These are phyloP conservation scores for Podaxis carcinomalis DNA, from an alignment of 768 basidiomycete genomes.

Conservation along the genomic window DNA sequence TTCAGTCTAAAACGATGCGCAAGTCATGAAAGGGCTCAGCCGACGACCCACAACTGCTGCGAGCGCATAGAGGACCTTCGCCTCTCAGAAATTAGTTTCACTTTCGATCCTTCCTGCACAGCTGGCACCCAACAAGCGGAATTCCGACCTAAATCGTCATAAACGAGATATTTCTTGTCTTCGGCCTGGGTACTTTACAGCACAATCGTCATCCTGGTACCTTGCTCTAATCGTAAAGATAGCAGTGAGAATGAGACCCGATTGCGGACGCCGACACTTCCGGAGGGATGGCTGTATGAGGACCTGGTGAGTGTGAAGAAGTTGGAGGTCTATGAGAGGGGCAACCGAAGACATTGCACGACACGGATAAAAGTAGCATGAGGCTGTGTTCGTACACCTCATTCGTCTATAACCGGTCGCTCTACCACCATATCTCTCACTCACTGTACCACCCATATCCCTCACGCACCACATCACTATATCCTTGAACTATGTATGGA, in stretches of 20 bases:
- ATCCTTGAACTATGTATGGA: not conserved
- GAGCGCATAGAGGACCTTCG: constrained; percentile 66
- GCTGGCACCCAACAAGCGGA: constrained; percentile 56
- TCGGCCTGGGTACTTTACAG: constrained; percentile 26
- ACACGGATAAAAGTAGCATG: no score
- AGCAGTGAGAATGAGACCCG: constrained; percentile 86
- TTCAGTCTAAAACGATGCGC: constrained; percentile 30
- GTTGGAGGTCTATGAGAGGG: constrained; percentile 80
- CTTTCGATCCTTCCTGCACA: constrained; percentile 47
- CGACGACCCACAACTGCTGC: constrained; percentile 71
- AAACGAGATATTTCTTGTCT: constrained; percentile 44
- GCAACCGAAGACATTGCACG: constrained; percentile 17
- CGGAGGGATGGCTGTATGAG: constrained; percentile 82
- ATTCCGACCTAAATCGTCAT: constrained; percentile 69
- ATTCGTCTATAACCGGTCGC: no score
- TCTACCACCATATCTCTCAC: no score
- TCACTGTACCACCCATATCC: no score
- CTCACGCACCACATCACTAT: no score
- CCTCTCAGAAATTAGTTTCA: constrained; percentile 62
- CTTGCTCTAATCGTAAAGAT: constrained; percentile 90
- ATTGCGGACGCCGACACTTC: constrained; percentile 86
- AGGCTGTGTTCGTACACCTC: no score
- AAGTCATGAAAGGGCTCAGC: constrained; percentile 81
- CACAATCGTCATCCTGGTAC: constrained; percentile 79
- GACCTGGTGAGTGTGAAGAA: constrained; percentile 86